Evolutionary conservation across 1,284 basidiomycete species (phyloP).

Genomic region (Phylloporus sp.): DNA sequence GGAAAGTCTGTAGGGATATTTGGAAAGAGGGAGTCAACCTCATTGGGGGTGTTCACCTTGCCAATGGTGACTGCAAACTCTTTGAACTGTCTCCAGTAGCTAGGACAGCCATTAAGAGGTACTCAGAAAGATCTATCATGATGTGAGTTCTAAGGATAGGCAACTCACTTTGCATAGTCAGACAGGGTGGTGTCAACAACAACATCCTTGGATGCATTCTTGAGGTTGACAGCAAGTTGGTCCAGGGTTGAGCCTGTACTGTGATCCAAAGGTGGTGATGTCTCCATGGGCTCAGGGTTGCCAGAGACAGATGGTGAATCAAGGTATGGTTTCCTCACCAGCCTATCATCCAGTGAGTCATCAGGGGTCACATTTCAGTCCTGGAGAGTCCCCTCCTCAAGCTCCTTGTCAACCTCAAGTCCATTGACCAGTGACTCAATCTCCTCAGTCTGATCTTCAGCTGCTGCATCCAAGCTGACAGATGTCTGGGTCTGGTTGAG

Average conservation of each 20-base stretch:
- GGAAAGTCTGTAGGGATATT: background rate
- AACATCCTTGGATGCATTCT: background rate
- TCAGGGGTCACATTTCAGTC: background rate
- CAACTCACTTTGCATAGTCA: background rate
- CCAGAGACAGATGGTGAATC: background rate
- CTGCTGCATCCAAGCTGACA: background rate
- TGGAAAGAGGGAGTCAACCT: background rate
- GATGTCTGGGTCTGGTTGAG: background rate
- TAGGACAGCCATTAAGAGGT: background rate
- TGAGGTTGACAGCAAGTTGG: background rate
- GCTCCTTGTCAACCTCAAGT: background rate
- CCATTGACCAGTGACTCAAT: background rate
- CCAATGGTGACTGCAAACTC: background rate
- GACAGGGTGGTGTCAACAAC: background rate
- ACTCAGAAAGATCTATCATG: too few relatives aligned
- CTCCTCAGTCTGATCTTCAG: background rate
- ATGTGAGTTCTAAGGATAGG: too few relatives aligned
- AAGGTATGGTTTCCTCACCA: background rate
- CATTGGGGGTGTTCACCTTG: background rate
- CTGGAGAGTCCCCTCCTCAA: background rate
- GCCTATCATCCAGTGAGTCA: background rate
- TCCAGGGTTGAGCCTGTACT: too few relatives aligned
- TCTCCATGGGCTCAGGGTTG: too few relatives aligned
- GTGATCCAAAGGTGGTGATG: too few relatives aligned
- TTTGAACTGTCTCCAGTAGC: background rate